Evolutionary conservation across 345 rosid species (phyloP).

Genomic region (Nasturtium officinale): DNA sequence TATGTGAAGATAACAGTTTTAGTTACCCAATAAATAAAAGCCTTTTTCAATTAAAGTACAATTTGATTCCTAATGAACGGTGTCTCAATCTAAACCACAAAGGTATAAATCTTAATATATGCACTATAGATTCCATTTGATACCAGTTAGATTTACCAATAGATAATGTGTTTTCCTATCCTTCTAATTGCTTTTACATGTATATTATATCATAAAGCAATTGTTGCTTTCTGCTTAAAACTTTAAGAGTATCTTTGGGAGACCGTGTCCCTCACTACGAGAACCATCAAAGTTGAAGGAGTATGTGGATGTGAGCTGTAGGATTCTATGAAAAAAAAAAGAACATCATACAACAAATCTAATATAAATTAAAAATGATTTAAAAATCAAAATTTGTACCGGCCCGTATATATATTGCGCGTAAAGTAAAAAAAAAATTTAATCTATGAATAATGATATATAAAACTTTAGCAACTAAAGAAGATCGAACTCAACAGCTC

Average conservation of each 20-base stretch:
- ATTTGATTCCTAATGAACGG: background rate
- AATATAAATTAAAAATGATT: background rate
- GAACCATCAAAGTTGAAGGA: conserved; percentile 6
- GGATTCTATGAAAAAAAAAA: background rate
- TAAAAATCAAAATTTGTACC: background rate
- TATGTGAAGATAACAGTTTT: background rate
- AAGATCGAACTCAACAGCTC: no score
- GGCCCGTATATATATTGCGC: no score
- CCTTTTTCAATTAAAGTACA: background rate
- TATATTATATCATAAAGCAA: conserved; percentile 17
- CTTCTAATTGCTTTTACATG: background rate
- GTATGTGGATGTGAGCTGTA: conserved; percentile 4
- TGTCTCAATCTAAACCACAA: conserved; percentile 10
- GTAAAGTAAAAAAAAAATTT: no score
- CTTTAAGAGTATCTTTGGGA: conserved; percentile 28
- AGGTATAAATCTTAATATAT: conserved; percentile 17
- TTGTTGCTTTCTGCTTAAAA: conserved; percentile 36
- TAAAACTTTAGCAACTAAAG: no score
- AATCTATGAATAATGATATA: no score
- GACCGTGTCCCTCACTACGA: conserved; percentile 24
- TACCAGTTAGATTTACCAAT: conserved; percentile 18
- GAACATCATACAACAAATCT: conserved; percentile 1
- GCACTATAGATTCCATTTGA: conserved; percentile 30
- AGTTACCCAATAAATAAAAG: background rate
- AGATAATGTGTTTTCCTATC: background rate